Evolutionary conservation across 164 flowering plant genomes (phyloP).

Genomic region (Stephania yunnanensis): DNA sequence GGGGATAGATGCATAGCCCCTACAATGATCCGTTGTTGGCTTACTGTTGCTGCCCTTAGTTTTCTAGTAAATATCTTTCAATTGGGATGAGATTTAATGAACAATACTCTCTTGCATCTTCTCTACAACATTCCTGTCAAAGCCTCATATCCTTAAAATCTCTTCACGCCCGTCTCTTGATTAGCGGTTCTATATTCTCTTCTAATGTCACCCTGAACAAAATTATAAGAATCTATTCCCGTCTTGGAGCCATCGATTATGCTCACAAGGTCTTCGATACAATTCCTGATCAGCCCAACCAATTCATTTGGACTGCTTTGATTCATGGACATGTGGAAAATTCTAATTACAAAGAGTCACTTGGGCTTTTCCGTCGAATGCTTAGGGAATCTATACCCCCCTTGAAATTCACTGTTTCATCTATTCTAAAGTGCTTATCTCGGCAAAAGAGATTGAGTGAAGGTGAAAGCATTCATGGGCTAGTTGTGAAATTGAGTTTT

Average conservation of each 20-base stretch:
- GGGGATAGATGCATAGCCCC: no score
- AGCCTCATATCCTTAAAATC: slow-evolving; percentile 25
- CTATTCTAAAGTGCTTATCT: slow-evolving; percentile 29
- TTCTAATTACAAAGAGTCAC: slow-evolving; percentile 19
- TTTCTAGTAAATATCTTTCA: no score
- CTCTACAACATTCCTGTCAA: slow-evolving; percentile 14
- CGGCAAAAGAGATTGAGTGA: slow-evolving; percentile 17
- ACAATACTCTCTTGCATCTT: slow-evolving; percentile 14
- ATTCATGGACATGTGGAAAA: slow-evolving; percentile 37
- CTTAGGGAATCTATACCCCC: slow-evolving; percentile 15
- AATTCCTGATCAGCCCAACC: slow-evolving; percentile 29
- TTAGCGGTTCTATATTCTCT: slow-evolving; percentile 14
- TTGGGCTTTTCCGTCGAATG: slow-evolving; percentile 22
- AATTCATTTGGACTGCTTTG: slow-evolving; percentile 33
- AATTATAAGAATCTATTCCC: slow-evolving; percentile 21
- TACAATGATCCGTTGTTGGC: no score
- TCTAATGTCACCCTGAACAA: slow-evolving; percentile 31
- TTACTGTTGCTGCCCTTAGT: no score
- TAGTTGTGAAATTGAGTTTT: slow-evolving; percentile 25
- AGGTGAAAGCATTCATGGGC: slow-evolving; percentile 30
- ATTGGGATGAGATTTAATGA: slow-evolving; percentile 10
- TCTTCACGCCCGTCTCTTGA: slow-evolving; percentile 26
- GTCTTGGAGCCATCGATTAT: slow-evolving; percentile 17
- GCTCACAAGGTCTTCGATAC: slow-evolving; percentile 32
- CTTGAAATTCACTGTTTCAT: slow-evolving; percentile 30